Base-by-base conservation (phyloP, 371 early-diverging fungal species). In the Synchytrium microbalum region DNA sequence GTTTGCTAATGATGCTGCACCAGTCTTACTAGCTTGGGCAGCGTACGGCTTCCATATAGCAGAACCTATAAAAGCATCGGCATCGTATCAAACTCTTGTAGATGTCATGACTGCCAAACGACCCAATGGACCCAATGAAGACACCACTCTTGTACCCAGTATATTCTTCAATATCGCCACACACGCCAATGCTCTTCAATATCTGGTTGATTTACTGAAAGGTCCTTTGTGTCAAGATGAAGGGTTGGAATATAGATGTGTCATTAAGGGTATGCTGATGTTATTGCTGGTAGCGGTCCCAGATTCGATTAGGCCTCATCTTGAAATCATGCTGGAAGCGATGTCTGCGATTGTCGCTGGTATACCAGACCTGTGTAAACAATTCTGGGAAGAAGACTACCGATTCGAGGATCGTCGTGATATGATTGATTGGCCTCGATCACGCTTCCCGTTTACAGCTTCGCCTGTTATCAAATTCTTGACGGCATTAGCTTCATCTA, bases 351-450 rank as follows among this genome's bases (percentile, higher is more conserved):
- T 76, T 1, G 73, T 73, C 60, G 24, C 10, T 23, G 65, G 62
- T 23, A 61, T 62, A 23, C 61, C 64, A 1, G 69, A 67, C 13
- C 54, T 79, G 32, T 51, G 63, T 28, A 26, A 65, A 27, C 75
- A 76, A 61, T 79, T 76, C 63, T 79, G 76, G 76, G 57, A 67
- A n/a, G 60, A 72, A 59, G 79, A 79, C 56, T 75, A 71, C 38
- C 69, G 61, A 14, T 25, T 68, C n/a, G 58, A 25, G 8, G 74
- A 74, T 3, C 67, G 73, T 29, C 31, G 75, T 13, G 65, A 73
- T 14, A 59, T 75, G n/a, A 58, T 79, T 23, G 79, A 79, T 24
- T 38, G 69, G n/a, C 66, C 74, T 5, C 57, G 66, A 53, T 27
- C 60, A 0, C 55, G 66, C 5, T 76, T 75, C 53, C 79, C 79